Conservation (phyloP, 108 stramenopile genomes). For the Cyclostephanos tholiformis region DNA sequence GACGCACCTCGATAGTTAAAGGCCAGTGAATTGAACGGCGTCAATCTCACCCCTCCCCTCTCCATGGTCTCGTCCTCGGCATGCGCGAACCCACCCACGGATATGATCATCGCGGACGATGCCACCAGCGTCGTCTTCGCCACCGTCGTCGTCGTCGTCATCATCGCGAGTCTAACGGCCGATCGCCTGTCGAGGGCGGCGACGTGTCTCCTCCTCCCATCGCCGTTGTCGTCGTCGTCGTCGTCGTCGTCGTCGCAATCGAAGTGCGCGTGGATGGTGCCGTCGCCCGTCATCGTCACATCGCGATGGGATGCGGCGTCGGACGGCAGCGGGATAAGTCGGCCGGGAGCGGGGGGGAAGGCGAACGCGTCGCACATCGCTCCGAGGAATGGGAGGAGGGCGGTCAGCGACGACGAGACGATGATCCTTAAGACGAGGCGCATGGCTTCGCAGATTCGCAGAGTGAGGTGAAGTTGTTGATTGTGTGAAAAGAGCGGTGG, state of each 20-base stretch:
- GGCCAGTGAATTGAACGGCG: conserved; percentile 74
- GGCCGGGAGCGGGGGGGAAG: not conserved
- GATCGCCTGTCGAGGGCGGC: not conserved
- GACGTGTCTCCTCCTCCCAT: not conserved
- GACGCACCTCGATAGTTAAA: conserved; percentile 74
- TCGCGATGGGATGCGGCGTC: no score
- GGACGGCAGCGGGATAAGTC: not conserved
- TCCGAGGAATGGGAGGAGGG: no score
- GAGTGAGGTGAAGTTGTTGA: no score
- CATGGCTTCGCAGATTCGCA: no score
- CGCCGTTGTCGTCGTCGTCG: not conserved
- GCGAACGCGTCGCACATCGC: not conserved
- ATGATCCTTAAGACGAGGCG: not conserved
- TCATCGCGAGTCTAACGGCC: not conserved
- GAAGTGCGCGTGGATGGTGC: not conserved
- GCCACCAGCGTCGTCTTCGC: not conserved
- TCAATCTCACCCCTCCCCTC: conserved; percentile 50
- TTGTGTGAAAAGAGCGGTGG: no score
- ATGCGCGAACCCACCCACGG: not conserved
- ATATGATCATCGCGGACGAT: not conserved
- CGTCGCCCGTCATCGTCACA: not conserved
- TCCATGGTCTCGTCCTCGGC: conserved; percentile 46
- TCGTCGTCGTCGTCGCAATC: not conserved
- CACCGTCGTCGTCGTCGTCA: not conserved
- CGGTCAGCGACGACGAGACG: not conserved